phyloP scores from a whole-genome alignment of 164 flowering plant genomes.

The Houttuynia cordata region DNA sequence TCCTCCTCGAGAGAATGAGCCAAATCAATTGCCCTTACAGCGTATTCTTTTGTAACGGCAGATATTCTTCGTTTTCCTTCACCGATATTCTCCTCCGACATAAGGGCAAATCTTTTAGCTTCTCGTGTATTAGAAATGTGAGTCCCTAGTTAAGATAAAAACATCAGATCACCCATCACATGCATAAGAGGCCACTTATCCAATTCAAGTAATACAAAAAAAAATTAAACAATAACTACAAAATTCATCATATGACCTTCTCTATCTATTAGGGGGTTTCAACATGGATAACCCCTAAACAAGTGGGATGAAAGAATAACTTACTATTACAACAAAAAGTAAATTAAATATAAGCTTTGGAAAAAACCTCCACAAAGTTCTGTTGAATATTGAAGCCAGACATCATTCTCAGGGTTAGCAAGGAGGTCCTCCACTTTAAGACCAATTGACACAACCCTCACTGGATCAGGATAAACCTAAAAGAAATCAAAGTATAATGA shows the following conservation, averaged over 20 bases:
- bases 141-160: conserved; percentile 41
- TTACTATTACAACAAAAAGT: too few species aligned
- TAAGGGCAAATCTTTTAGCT: conserved; percentile 84
- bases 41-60: conserved; percentile 76
- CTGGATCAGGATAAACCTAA: conserved; percentile 98
- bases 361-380: conserved; percentile 90
- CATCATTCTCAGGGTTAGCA: conserved; percentile 63
- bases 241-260: background rate
- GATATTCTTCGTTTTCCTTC: conserved; percentile 87
- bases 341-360: background rate
- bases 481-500: background rate
- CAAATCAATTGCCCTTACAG: conserved; percentile 54
- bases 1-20: conserved; percentile 61
- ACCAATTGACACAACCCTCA: conserved; percentile 90
- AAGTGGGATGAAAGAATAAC: too few species aligned
- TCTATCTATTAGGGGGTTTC: too few species aligned
- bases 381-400: conserved; percentile 71
- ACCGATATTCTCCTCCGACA: conserved; percentile 94
- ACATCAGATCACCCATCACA: too few species aligned
- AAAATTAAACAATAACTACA: too few species aligned
- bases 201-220: too few species aligned
- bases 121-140: conserved; percentile 91
- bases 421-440: conserved; percentile 74
- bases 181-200: too few species aligned
- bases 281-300: too few species aligned